These are phyloP conservation scores for Tolypocladium tundrense DNA, from an alignment of 2,329 filamentous ascomycete genomes.

Conservation along the genomic window DNA sequence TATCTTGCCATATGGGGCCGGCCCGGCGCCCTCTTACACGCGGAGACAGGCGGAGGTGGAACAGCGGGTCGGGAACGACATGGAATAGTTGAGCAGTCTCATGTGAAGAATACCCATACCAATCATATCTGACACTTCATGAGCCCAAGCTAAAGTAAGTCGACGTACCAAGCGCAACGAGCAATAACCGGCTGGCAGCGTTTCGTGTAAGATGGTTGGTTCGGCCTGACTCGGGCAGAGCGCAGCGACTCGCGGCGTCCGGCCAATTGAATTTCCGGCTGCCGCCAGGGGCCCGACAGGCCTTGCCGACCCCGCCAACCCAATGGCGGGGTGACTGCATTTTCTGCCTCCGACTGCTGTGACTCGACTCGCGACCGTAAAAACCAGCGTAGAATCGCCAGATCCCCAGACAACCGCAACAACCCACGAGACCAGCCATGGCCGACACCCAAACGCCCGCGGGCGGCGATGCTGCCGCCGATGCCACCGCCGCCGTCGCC, in stretches of 20 bases:
- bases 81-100: no score
- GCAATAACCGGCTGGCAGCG: not conserved
- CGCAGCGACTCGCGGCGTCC: not conserved
- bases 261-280: not conserved
- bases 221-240: not conserved
- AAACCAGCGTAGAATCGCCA: not conserved
- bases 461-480: conserved; percentile 31
- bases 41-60: not conserved
- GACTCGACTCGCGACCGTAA: not conserved
- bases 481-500: conserved; percentile 46
- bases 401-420: not conserved
- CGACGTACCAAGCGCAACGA: not conserved
- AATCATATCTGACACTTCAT: no score
- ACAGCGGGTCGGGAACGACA: not conserved
- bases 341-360: not conserved
- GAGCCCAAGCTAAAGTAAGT: no score
- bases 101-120: no score
- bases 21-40: not conserved
- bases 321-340: not conserved
- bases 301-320: not conserved
- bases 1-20: not conserved
- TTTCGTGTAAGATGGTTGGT: not conserved
- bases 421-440: conserved; percentile 12
- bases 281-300: not conserved
- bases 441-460: conserved; percentile 20